phyloP scores from a whole-genome alignment of 352 stramenopile species.

The Pythium inflatum region DNA sequence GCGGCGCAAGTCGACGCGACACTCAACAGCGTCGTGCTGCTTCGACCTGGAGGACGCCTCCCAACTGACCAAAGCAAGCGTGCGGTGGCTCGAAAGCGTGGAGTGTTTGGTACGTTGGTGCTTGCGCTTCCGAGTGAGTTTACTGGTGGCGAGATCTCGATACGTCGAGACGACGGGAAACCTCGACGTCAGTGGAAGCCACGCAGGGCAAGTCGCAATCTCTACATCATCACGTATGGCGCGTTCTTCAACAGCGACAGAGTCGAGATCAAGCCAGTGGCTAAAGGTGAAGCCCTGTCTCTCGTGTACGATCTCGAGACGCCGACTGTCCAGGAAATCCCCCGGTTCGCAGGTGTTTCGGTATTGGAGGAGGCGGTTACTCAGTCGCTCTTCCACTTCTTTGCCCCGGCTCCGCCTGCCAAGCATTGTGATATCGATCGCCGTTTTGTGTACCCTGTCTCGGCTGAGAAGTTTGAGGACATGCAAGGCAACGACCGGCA shows the following conservation, averaged over 20 bases:
- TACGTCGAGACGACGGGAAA: background rate
- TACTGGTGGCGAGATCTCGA: background rate
- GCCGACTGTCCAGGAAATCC: background rate
- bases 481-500: background rate
- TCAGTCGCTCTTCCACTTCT: background rate
- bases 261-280: background rate
- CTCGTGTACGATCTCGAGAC: constrained; percentile 15
- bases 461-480: background rate
- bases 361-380: background rate
- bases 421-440: background rate
- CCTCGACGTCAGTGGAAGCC: background rate
- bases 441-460: background rate
- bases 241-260: constrained; percentile 2
- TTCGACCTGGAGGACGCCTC: background rate
- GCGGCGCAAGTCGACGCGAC: background rate
- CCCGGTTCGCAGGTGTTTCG: background rate
- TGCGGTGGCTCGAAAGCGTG: background rate
- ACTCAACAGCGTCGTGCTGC: background rate
- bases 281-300: background rate
- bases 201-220: background rate
- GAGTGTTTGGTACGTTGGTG: background rate
- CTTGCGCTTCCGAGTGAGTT: background rate
- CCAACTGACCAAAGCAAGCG: background rate
- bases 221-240: background rate
- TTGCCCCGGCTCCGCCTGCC: background rate